phyloP scores from a whole-genome alignment of 2,329 filamentous ascomycete genomes.

The Nemania sp. region DNA sequence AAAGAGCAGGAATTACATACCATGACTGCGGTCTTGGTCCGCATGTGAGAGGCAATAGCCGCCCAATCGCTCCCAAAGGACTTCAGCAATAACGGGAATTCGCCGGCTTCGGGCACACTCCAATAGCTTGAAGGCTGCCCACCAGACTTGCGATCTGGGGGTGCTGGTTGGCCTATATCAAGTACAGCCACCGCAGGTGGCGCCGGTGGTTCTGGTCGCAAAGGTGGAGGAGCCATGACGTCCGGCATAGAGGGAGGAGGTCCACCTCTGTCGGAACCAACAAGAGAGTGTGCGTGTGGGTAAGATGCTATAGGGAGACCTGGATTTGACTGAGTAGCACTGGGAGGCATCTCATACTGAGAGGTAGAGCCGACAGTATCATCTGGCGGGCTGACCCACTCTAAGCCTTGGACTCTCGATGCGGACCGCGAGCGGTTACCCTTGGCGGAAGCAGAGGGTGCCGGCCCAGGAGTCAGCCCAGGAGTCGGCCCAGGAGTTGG shows the following conservation, averaged over 20 bases:
- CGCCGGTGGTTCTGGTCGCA: slow-evolving; percentile 58
- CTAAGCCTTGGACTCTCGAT: slow-evolving; percentile 54
- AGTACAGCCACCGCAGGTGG: slow-evolving; percentile 56
- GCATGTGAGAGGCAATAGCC: slow-evolving; percentile 77
- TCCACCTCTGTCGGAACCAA: slow-evolving; percentile 35
- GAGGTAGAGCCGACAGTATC: slow-evolving; percentile 48
- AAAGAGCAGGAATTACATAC: slow-evolving; percentile 50
- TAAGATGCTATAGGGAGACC: slow-evolving; percentile 43
- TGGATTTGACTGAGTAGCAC: slow-evolving; percentile 48
- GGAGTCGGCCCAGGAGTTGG: slow-evolving; percentile 42
- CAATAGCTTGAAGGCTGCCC: slow-evolving; percentile 79
- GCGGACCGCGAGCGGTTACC: slow-evolving; percentile 58
- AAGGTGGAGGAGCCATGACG: slow-evolving; percentile 60
- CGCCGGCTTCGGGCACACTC: slow-evolving; percentile 80
- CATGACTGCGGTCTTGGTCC: slow-evolving; percentile 86
- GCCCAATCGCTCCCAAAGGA: slow-evolving; percentile 81
- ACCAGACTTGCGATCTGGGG: slow-evolving; percentile 56
- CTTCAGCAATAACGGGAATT: slow-evolving; percentile 73
- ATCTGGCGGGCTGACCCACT: slow-evolving; percentile 44
- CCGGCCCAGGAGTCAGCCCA: slow-evolving; percentile 38
- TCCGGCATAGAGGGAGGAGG: slow-evolving; percentile 50
- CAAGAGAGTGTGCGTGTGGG: slow-evolving; percentile 36
- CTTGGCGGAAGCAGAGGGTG: slow-evolving; percentile 43
- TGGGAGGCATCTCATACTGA: slow-evolving; percentile 51
- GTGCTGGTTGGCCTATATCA: slow-evolving; percentile 50